Base-by-base conservation (phyloP, 805 yeast species). In the Cyberlindnera amylophila region DNA sequence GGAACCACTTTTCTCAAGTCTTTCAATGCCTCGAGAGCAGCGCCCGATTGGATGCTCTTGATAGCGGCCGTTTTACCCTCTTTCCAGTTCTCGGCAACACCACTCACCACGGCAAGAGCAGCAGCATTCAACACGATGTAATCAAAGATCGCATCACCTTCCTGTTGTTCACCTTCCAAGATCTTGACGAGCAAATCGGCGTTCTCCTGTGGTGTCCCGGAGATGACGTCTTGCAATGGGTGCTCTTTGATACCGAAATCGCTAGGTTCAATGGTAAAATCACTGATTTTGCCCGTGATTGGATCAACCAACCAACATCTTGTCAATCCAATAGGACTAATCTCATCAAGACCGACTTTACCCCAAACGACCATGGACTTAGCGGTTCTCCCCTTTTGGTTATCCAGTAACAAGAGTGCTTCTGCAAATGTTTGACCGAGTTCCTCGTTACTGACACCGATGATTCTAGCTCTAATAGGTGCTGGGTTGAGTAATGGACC, bases 401-500 rank as follows among this genome's bases (percentile, higher is more conserved):
- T 59, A 47, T 86, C 86, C 45, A 93, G 68, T 42, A 71, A 65
- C 8, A 79, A 69, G 1, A 89, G 86, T 1, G 96, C 88, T 53
- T 80, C 75, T 4, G 97, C 96, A 56, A 85, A 93, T 10, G 85
- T 82, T 46, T 73, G 78, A 4, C 98, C 99, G 49, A 93, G 64
- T 7, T 67, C 67, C 51, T 85, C 85, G 15, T 88, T 71, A 63
- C 86, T 88, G 2, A 93, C 99, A 34, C 99, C 99, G 34, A 93
- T 70, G 13, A 93, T 81, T 50, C 98, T 74, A 5, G 93, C 85
- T 47, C 75, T 74, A 17, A 79, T 67, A 2, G 89, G 89, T 8
- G 87, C 86, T 3, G 99, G 99, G 67, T 93, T 95, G 49, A 93
- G 69, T 46, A 93, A 66, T 1, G 99, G 99, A 0, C 99, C 99